A percentile compares a stretch with the other conserved stretches of the same genome.
These are phyloP conservation scores for Rhodosporidiobolus sp. DNA, from an alignment of 768 basidiomycete genomes.

Conservation along the genomic window DNA sequence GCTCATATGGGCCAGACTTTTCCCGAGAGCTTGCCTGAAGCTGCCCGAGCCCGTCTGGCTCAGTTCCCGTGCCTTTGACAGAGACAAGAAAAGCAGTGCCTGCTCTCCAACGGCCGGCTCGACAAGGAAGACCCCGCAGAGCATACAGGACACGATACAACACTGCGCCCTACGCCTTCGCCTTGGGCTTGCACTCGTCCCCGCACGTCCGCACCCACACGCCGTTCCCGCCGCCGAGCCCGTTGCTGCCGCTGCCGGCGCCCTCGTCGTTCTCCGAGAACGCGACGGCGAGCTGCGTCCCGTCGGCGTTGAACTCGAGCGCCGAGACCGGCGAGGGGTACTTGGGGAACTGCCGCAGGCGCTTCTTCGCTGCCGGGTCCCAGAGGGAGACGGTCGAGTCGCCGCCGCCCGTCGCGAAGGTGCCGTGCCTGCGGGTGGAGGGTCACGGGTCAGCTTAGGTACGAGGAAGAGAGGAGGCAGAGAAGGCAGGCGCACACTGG, in stretches of 20 bases:
- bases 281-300: conserved; percentile 50
- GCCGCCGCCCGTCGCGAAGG: conserved; percentile 91
- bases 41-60: too few relatives aligned
- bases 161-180: conserved; percentile 9
- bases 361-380: conserved; percentile 96
- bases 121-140: too few relatives aligned
- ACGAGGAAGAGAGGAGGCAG: neutral
- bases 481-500: conserved; percentile 65
- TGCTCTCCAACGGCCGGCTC: too few relatives aligned
- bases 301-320: conserved; percentile 54
- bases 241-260: neutral
- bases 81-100: too few relatives aligned
- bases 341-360: conserved; percentile 82
- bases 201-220: conserved; percentile 27
- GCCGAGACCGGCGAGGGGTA: conserved; percentile 58
- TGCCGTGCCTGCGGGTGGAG: conserved; percentile 65
- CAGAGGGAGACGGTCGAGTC: conserved; percentile 92
- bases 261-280: conserved; percentile 36
- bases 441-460: neutral
- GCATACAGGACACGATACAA: too few relatives aligned
- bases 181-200: conserved; percentile 37
- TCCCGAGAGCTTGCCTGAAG: too few relatives aligned
- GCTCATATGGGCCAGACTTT: too few relatives aligned
- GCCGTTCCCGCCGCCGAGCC: conserved; percentile 29
- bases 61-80: too few relatives aligned